Base-by-base conservation (phyloP, 2,329 filamentous ascomycete genomes). In the Botrytis aclada region DNA sequence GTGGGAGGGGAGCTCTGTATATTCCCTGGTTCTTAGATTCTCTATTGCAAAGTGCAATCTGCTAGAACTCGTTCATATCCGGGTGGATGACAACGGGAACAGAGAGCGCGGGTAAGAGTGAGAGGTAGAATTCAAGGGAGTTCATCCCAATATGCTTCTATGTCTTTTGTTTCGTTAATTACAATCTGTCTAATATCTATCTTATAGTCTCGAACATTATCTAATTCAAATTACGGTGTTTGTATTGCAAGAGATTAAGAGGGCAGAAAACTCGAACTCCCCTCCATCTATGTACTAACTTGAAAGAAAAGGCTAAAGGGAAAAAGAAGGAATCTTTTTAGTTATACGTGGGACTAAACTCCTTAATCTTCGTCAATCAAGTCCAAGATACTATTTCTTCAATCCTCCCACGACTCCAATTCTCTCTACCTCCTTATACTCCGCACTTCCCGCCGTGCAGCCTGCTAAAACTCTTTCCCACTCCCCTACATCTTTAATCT, bases 351-450 rank as follows among this genome's bases (percentile, higher is more conserved):
- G 7, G 3, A 29, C 16, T 56, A 16, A 56, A 18, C 51, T 56
- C 51, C 51, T 56, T 2, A 18, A n/a, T 56, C 51, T 56, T 56
- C 14, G 12, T 29, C 6, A 18, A 29, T 29, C 25, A 54, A 18
- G 51, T 29, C n/a, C 3, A 56, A 56, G n/a, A 29, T 56, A 18
- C 22, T 80, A 85, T 76, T 81, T 83, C 82, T 84, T 89, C 78
- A 90, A 88, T 3, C 69, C 69, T n/a, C 69, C 69, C 34, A 84
- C 85, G 20, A 83, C 87, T 75, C 92, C 87, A 77, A 98, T 84
- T 78, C 92, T 88, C 83, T 98, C 94, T 82, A 98, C 93, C 82
- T 98, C 95, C 75, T 89, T 83, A 3, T 86, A 88, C 75, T 92
- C 89, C 34, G 87, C 84, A 70, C 91, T 90, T 47, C 86, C 88